These are phyloP conservation scores for Pseudonectria foliicola DNA, from an alignment of 2,329 filamentous ascomycete genomes.

Conservation along the genomic window DNA sequence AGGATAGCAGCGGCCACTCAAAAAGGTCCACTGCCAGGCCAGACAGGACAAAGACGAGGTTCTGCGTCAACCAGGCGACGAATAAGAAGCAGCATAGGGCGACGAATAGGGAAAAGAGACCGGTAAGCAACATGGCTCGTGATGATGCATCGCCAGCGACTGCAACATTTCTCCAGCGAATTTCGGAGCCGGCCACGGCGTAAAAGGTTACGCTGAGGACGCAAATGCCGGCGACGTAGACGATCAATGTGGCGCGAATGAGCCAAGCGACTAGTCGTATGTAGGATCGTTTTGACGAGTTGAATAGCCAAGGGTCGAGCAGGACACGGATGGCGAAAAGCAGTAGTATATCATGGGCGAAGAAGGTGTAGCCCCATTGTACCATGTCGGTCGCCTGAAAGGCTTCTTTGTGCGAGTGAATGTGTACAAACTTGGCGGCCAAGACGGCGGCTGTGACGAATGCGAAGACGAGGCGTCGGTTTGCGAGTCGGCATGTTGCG, in stretches of 20 bases:
- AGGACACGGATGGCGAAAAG: constrained; percentile 26
- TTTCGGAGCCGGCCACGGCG: constrained; percentile 25
- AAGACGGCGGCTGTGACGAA: constrained; percentile 24
- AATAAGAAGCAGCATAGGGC: constrained; percentile 10
- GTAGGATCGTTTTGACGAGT: constrained; percentile 4
- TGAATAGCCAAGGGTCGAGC: constrained; percentile 21
- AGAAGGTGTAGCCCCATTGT: constrained; percentile 28
- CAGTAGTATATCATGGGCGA: constrained; percentile 26
- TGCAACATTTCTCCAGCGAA: constrained; percentile 29
- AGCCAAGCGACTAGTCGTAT: constrained; percentile 9
- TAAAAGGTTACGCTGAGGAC: constrained; percentile 26
- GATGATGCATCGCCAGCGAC: constrained; percentile 25
- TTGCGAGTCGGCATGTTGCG: constrained; percentile 14
- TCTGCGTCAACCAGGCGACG: constrained; percentile 21
- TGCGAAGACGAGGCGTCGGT: constrained; percentile 26
- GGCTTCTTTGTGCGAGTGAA: constrained; percentile 25
- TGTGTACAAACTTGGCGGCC: constrained; percentile 25
- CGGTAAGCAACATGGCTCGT: constrained; percentile 24
- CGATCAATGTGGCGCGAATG: constrained; percentile 11
- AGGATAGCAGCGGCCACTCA: constrained; percentile 15
- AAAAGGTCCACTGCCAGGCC: constrained; percentile 20
- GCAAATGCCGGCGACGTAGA: constrained; percentile 17
- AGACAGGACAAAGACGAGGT: constrained; percentile 11
- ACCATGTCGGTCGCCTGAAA: constrained; percentile 23
- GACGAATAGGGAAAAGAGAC: constrained; percentile 20